phyloP scores from a whole-genome alignment of 2,329 filamentous ascomycete genomes.

The Fusarium robinianum region DNA sequence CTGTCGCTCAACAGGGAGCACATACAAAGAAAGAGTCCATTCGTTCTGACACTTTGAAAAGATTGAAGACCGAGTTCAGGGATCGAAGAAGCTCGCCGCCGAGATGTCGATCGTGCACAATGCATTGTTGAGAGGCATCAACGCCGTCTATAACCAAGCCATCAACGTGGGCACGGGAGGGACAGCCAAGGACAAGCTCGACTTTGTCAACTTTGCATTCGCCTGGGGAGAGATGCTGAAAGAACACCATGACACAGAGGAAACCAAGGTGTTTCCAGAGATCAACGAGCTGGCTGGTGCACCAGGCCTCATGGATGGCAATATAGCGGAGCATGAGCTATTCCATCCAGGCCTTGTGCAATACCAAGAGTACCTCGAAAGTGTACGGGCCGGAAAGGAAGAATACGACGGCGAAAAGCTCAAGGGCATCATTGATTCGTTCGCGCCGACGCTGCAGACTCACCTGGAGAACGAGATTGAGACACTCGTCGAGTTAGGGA shows the following conservation, averaged over 20 bases:
- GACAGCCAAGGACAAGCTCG: slow-evolving; percentile 38
- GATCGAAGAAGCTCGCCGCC: slow-evolving; percentile 29
- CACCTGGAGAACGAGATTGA: slow-evolving; percentile 48
- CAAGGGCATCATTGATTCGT: slow-evolving; percentile 27
- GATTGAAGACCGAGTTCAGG: slow-evolving; percentile 27
- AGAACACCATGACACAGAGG: slow-evolving; percentile 47
- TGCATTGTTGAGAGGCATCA: slow-evolving; percentile 43
- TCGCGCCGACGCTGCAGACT: slow-evolving; percentile 40
- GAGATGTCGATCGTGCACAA: slow-evolving; percentile 46
- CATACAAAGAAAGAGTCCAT: background rate
- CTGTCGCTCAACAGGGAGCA: fast-evolving
- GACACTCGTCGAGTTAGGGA: slow-evolving; percentile 41
- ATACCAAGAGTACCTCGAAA: slow-evolving; percentile 41
- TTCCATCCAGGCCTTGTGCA: slow-evolving; percentile 44
- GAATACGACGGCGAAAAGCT: slow-evolving; percentile 40
- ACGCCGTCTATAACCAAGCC: slow-evolving; percentile 46
- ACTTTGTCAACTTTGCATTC: slow-evolving; percentile 41
- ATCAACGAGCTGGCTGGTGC: slow-evolving; percentile 43
- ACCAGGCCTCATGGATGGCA: slow-evolving; percentile 46
- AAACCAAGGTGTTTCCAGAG: slow-evolving; percentile 45
- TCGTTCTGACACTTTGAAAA: background rate
- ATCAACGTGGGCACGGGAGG: slow-evolving; percentile 38
- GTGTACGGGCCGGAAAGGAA: slow-evolving; percentile 34
- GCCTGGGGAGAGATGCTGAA: slow-evolving; percentile 42
- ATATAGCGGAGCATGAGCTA: slow-evolving; percentile 47